Base-by-base conservation (phyloP, 176 grass and related monocot genomes). In the Rhynchospora breviuscula region DNA sequence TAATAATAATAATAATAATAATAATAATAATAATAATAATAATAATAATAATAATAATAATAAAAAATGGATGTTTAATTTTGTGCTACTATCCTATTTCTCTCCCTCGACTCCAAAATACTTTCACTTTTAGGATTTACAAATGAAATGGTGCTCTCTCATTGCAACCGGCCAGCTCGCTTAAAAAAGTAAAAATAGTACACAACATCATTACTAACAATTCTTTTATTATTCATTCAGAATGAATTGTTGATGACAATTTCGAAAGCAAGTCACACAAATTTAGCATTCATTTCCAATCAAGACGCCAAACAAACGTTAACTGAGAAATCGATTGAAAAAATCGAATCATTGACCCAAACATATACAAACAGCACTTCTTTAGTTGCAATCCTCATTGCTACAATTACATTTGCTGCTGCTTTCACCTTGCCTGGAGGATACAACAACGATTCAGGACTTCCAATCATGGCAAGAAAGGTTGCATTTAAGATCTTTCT, bases 171-270 rank as follows among this genome's bases (percentile, higher is more conserved):
- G 5, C 59, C 5, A 8, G 13, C 59, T 15, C 11, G 11, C 5
- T n/a, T n/a, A 15, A n/a, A 62, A 7, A 62, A 35, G 3, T 35
- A n/a, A 35, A 3, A 1, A 35, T n/a, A 3, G 1, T 3, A 35
- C 3, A 1, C 1, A 1, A 5, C 23, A 23, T 19, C 2, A 22
- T 67, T 1, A 9, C 23, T 67, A 67, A 22, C 9, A 6, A n/a
- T n/a, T n/a, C 2, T 15, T 67, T 67, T n/a, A 25, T 35, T 35
- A 35, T 19, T 26, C 43, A 23, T 14, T 7, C 58, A 79, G 67
- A 86, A 70, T 11, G 61, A 81, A 66, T n/a, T 86, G 0, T n/a
- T 1, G 1, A 87, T 87, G 86, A 70, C 83, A 48, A 52, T 87
- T 48, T 0, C 23, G 0, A 67, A 63, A 78, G 68, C 80, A 15